A percentile compares a stretch with the other conserved stretches of the same genome.
phyloP scores from a whole-genome alignment of 1,139 yeast genomes.

The Geotrichum candidum region DNA sequence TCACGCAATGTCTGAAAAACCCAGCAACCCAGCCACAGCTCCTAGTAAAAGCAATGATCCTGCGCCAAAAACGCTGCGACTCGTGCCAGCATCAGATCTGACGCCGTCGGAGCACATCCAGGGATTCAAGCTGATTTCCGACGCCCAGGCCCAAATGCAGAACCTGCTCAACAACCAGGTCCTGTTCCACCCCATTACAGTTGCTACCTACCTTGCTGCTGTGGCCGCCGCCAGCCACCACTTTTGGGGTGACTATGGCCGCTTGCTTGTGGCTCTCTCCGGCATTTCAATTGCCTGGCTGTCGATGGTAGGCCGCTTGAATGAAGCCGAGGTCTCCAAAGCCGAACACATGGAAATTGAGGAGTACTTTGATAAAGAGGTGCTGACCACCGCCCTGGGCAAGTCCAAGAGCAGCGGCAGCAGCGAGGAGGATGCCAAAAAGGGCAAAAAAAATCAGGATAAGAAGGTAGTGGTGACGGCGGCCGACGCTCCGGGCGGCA shows the following conservation, averaged over 20 bases:
- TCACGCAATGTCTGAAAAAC: background rate
- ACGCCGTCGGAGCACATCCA: background rate
- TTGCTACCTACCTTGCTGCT: slow-evolving; percentile 9
- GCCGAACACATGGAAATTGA: slow-evolving; percentile 15
- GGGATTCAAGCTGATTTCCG: slow-evolving; percentile 23
- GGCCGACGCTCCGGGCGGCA: slow-evolving; percentile 4
- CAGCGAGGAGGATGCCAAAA: background rate
- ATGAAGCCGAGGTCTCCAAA: slow-evolving; percentile 17
- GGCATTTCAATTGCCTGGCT: slow-evolving; percentile 22
- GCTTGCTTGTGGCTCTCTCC: slow-evolving; percentile 16
- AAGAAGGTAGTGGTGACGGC: background rate
- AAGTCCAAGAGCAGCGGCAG: background rate
- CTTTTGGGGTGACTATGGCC: slow-evolving; percentile 14
- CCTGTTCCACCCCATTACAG: slow-evolving; percentile 12
- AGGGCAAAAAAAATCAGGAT: background rate
- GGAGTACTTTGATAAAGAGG: background rate
- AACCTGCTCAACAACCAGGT: slow-evolving; percentile 22
- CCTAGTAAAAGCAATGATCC: background rate
- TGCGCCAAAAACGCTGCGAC: background rate
- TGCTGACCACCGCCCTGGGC: background rate
- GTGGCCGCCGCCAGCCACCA: background rate
- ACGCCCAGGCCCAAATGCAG: slow-evolving; percentile 24
- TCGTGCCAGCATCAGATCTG: background rate
- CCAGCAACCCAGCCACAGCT: background rate
- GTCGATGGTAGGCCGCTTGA: slow-evolving; percentile 21